Percentiles rank a stretch among this genome's conserved stretches.
These are phyloP conservation scores for Lepidium didymum DNA, from an alignment of 345 rosid genomes.

Conservation along the genomic window DNA sequence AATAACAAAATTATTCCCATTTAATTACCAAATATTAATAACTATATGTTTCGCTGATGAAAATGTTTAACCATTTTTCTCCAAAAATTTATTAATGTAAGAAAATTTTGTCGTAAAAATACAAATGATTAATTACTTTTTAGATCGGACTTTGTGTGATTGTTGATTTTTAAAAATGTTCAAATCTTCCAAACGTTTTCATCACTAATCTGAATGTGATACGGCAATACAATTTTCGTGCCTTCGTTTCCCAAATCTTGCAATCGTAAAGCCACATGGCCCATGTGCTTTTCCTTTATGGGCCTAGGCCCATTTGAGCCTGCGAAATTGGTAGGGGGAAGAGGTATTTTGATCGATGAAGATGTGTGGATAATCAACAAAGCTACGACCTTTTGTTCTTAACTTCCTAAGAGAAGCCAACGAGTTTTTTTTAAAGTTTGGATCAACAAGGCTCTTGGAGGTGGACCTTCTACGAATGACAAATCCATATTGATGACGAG, in stretches of 20 bases:
- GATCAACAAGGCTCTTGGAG: too few relatives aligned
- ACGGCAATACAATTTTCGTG: not conserved
- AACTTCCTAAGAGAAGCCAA: conserved; percentile 5
- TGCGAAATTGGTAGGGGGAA: not conserved
- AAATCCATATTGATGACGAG: too few relatives aligned
- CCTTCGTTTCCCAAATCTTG: not conserved
- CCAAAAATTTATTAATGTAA: not conserved
- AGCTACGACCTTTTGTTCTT: conserved; percentile 4
- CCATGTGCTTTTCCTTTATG: not conserved
- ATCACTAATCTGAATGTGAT: not conserved
- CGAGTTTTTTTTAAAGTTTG: too few relatives aligned
- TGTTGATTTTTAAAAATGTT: too few relatives aligned
- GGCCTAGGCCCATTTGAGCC: not conserved
- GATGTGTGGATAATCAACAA: not conserved
- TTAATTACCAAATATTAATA: not conserved
- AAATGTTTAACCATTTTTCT: not conserved
- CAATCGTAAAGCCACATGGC: not conserved
- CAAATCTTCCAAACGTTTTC: too few relatives aligned
- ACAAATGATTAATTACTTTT: too few relatives aligned
- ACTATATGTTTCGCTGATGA: not conserved
- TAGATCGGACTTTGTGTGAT: too few relatives aligned
- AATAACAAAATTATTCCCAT: not conserved
- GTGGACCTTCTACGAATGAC: too few relatives aligned
- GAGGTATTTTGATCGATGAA: not conserved
- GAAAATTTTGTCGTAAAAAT: too few relatives aligned